These are phyloP conservation scores for Cladophialophora bantiana DNA, from an alignment of 2,329 filamentous ascomycete species.

Conservation along the genomic window DNA sequence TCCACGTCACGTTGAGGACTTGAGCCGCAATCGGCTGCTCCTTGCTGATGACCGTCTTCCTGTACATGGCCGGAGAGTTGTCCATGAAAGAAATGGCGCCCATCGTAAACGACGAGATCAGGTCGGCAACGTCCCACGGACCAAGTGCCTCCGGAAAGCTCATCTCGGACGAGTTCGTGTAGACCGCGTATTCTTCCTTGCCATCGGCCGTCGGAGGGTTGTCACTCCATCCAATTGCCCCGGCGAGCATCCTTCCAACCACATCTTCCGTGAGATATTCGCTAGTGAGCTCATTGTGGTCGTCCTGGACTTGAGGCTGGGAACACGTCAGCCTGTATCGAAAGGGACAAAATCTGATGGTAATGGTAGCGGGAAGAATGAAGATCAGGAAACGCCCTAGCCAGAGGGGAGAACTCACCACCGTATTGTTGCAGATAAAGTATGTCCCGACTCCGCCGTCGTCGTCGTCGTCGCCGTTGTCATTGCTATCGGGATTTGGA, in stretches of 20 bases:
- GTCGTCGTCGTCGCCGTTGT: slow-evolving; percentile 8
- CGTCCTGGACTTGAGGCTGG: slow-evolving; percentile 21
- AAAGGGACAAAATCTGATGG: background rate
- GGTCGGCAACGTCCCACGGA: slow-evolving; percentile 22
- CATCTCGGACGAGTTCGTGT: slow-evolving; percentile 30
- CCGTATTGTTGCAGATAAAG: slow-evolving; percentile 38
- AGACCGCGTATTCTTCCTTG: slow-evolving; percentile 24
- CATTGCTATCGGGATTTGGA: slow-evolving; percentile 6
- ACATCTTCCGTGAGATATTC: slow-evolving; percentile 23
- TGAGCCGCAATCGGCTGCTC: slow-evolving; percentile 82
- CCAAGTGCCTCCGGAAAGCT: slow-evolving; percentile 15
- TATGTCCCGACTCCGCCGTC: slow-evolving; percentile 23
- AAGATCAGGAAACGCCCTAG: background rate
- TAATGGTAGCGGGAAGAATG: background rate
- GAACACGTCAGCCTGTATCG: background rate
- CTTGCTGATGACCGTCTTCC: slow-evolving; percentile 75
- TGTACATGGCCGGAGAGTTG: slow-evolving; percentile 15
- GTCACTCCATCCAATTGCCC: slow-evolving; percentile 35
- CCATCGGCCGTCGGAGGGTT: slow-evolving; percentile 20
- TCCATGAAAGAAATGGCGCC: slow-evolving; percentile 33
- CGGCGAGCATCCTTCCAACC: slow-evolving; percentile 36
- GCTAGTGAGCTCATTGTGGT: slow-evolving; percentile 3
- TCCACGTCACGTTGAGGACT: slow-evolving; percentile 81
- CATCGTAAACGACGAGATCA: slow-evolving; percentile 34
- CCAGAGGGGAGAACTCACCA: slow-evolving; percentile 6